Evolutionary conservation across 179 eudicot genomes (phyloP).

Genomic region (Silene vulgaris): DNA sequence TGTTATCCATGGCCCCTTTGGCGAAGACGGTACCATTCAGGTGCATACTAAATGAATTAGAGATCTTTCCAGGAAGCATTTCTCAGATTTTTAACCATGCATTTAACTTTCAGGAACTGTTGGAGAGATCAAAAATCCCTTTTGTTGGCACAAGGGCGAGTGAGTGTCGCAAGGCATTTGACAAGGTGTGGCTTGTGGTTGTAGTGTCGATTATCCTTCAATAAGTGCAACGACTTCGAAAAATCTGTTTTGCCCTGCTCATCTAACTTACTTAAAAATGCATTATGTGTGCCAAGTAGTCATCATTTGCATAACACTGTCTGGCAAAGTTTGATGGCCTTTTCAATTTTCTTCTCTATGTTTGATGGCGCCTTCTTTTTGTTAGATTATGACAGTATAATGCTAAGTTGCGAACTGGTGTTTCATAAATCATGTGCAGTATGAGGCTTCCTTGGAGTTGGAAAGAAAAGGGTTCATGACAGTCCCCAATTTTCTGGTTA

Average conservation of each 20-base stretch:
- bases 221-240: not conserved
- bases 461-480: constrained; percentile 65
- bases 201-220: not conserved
- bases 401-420: constrained; percentile 17
- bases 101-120: constrained; percentile 46
- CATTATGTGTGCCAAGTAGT: not conserved
- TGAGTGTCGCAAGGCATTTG: constrained; percentile 77
- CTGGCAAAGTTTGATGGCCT: not conserved
- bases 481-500: constrained; percentile 58
- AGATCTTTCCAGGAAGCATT: constrained; percentile 13
- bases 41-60: constrained; percentile 24
- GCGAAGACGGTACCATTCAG: constrained; percentile 94
- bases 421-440: constrained; percentile 39
- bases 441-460: constrained; percentile 83
- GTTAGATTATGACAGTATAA: not conserved
- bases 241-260: not conserved
- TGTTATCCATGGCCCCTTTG: constrained; percentile 88
- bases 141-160: constrained; percentile 71
- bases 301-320: not conserved
- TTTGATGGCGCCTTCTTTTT: not conserved
- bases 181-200: constrained; percentile 47
- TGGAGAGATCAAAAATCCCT: constrained; percentile 66
- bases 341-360: not conserved
- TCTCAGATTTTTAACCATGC: constrained; percentile 8
- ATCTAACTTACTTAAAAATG: not conserved